Conservation (phyloP, 2,329 filamentous ascomycete species). For the Helotiales sp. region DNA sequence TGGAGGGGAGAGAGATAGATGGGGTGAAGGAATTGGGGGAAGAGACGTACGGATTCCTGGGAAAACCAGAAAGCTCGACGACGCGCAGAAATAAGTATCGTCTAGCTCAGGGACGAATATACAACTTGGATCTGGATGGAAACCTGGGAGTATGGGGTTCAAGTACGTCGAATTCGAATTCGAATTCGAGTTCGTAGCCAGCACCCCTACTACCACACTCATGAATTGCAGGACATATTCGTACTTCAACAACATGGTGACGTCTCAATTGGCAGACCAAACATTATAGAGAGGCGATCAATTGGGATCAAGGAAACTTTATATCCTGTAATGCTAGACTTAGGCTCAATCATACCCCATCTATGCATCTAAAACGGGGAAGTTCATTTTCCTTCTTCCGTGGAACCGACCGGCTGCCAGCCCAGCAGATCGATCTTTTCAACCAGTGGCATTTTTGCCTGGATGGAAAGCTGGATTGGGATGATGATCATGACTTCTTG, state of each 20-base stretch:
- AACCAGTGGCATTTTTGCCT: background rate
- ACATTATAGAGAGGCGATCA: background rate
- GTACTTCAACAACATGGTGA: background rate
- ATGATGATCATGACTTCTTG: background rate
- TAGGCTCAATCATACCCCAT: background rate
- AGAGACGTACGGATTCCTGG: constrained; percentile 44
- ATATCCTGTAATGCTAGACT: background rate
- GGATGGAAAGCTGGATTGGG: background rate
- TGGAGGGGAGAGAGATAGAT: background rate
- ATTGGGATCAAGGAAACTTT: background rate
- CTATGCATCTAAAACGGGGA: background rate
- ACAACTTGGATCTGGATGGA: constrained; percentile 50
- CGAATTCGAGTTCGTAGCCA: constrained; percentile 5
- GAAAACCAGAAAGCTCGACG: constrained; percentile 48
- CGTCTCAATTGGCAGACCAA: too few relatives aligned
- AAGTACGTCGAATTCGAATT: constrained; percentile 17
- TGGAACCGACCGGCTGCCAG: background rate
- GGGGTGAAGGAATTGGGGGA: background rate
- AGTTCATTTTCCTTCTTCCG: background rate
- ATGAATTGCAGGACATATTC: background rate
- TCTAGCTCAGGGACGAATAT: constrained; percentile 44
- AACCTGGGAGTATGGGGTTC: constrained; percentile 52
- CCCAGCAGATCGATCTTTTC: too few relatives aligned
- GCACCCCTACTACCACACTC: background rate
- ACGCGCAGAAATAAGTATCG: constrained; percentile 48